phyloP scores from a whole-genome alignment of 148 eudicot genomes.

The Arctostaphylos glauca region DNA sequence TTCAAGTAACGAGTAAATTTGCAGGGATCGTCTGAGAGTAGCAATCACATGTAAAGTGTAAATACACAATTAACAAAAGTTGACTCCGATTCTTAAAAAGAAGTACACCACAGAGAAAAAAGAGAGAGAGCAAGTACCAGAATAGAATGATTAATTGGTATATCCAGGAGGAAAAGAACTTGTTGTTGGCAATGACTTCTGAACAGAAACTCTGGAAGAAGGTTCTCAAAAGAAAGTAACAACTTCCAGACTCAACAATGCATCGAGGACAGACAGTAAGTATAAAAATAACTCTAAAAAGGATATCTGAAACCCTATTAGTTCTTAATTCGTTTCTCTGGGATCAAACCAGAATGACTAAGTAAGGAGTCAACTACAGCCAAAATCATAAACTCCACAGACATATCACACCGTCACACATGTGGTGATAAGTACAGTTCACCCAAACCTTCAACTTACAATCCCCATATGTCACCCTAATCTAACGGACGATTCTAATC shows the following conservation, averaged over 20 bases:
- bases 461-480: not conserved
- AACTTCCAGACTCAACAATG: not conserved
- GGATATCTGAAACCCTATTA: not conserved
- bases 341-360: not conserved
- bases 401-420: no score
- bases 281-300: not conserved
- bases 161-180: not conserved
- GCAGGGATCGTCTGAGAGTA: not conserved
- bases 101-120: not conserved
- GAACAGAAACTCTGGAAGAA: not conserved
- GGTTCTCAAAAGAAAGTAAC: not conserved
- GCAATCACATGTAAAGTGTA: not conserved
- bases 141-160: not conserved
- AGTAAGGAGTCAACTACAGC: not conserved
- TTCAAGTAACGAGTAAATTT: not conserved
- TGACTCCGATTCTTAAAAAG: conserved; percentile 14
- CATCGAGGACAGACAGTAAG: not conserved
- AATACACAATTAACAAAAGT: not conserved
- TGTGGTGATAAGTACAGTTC: not conserved
- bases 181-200: not conserved
- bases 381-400: not conserved
- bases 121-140: not conserved
- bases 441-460: not conserved
- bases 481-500: no score
- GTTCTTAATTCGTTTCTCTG: not conserved